These are phyloP conservation scores for Microsporum canis DNA, from an alignment of 2,329 filamentous ascomycete species.

Conservation along the genomic window DNA sequence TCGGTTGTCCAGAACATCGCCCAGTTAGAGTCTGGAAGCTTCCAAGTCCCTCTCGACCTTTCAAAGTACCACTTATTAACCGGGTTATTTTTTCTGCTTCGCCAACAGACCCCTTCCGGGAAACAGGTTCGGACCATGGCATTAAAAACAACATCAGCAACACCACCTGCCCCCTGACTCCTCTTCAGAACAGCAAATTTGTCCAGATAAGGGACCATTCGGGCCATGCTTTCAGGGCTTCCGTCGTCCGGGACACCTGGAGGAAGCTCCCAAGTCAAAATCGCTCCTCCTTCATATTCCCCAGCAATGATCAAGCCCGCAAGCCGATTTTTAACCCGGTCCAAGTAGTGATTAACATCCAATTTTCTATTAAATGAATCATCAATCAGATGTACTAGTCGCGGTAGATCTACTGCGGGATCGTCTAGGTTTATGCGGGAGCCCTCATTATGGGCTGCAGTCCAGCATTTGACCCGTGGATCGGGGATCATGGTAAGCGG, in stretches of 20 bases:
- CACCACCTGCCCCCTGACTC: constrained; percentile 79
- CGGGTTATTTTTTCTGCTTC: constrained; percentile 78
- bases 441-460: constrained; percentile 48
- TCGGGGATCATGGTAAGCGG: constrained; percentile 74
- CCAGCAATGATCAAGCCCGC: constrained; percentile 91
- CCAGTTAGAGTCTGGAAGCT: constrained; percentile 74
- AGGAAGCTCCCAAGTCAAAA: constrained; percentile 87
- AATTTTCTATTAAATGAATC: constrained; percentile 83
- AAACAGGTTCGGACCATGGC: constrained; percentile 87
- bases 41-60: constrained; percentile 69
- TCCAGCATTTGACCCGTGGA: constrained; percentile 55
- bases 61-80: constrained; percentile 99
- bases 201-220: constrained; percentile 84
- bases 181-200: constrained; percentile 91
- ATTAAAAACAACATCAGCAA: constrained; percentile 93
- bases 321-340: constrained; percentile 65
- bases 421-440: constrained; percentile 62
- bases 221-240: constrained; percentile 41
- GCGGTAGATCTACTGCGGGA: constrained; percentile 67
- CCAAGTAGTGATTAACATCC: constrained; percentile 70
- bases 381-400: constrained; percentile 77
- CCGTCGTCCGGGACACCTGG: constrained; percentile 46
- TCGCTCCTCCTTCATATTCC: constrained; percentile 89
- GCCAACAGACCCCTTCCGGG: constrained; percentile 81
- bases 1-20: constrained; percentile 97